Evolutionary conservation across 805 yeast genomes (phyloP).

Genomic region (Wickerhamiella dianesei): DNA sequence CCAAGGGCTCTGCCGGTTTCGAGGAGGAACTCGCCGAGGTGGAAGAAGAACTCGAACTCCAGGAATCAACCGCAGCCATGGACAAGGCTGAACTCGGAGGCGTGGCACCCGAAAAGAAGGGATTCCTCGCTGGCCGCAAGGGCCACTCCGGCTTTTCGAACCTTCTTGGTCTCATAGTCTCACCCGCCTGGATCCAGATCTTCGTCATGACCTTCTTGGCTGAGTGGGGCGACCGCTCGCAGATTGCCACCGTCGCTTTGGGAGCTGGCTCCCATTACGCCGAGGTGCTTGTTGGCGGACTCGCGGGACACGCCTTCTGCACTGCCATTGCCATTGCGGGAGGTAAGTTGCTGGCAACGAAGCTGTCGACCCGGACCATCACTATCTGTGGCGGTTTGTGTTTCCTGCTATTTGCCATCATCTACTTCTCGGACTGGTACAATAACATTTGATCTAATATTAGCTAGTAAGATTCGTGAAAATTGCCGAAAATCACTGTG

Average conservation of each 20-base stretch:
- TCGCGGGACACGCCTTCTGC: constrained; percentile 78
- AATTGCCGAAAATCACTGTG: no score
- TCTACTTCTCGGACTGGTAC: constrained; percentile 52
- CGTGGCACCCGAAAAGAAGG: background rate
- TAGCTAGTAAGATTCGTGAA: no score
- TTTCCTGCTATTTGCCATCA: constrained; percentile 65
- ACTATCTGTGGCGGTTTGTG: constrained; percentile 85
- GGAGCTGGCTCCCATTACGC: constrained; percentile 93
- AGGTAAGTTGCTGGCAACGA: constrained; percentile 79
- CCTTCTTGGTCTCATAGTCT: constrained; percentile 49
- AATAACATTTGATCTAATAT: background rate
- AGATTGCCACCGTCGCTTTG: constrained; percentile 95
- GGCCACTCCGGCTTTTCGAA: constrained; percentile 32
- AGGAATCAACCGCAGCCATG: constrained; percentile 36
- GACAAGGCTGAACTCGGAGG: constrained; percentile 26
- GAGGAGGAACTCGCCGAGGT: constrained; percentile 95
- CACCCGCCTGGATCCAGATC: constrained; percentile 89
- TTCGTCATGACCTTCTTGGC: constrained; percentile 93
- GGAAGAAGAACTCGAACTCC: constrained; percentile 74
- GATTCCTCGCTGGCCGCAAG: constrained; percentile 19
- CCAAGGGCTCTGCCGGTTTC: constrained; percentile 56
- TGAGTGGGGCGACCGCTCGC: constrained; percentile 99
- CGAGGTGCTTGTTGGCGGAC: constrained; percentile 78
- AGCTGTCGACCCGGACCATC: constrained; percentile 80
- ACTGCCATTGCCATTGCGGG: constrained; percentile 86